phyloP scores from a whole-genome alignment of 208 protist species.

The Leishmania turanica region DNA sequence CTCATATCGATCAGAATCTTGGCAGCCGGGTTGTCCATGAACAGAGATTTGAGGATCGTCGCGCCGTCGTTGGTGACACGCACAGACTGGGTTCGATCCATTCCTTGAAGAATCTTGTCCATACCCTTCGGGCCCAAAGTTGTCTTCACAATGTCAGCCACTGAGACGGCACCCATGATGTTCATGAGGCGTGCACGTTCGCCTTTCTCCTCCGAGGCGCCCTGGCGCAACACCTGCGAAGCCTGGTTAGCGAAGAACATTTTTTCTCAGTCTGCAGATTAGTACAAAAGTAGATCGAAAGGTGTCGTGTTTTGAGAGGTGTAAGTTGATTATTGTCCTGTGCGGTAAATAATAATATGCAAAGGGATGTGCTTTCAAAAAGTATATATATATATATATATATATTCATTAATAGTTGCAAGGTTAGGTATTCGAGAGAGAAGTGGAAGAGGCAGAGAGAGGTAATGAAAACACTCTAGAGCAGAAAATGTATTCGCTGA shows the following conservation, averaged over 20 bases:
- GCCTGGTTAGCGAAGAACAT: constrained; percentile 87
- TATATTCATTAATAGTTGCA: not conserved
- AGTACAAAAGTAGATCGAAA: constrained; percentile 7
- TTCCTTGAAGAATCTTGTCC: constrained; percentile 96
- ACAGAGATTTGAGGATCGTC: constrained; percentile 99
- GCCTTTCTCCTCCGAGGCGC: constrained; percentile 93
- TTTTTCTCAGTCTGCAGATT: constrained; percentile 2
- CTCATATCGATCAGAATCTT: constrained; percentile 99
- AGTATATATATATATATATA: not conserved
- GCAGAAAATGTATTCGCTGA: not conserved
- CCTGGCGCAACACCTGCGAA: constrained; percentile 80
- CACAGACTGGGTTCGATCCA: constrained; percentile 82
- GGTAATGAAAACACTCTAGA: not conserved
- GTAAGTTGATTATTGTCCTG: not conserved
- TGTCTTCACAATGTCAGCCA: constrained; percentile 99
- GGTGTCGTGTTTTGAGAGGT: not conserved
- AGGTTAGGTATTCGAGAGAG: not conserved
- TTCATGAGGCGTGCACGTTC: constrained; percentile 93
- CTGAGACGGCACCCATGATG: constrained; percentile 89
- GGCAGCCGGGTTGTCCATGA: constrained; percentile 99
- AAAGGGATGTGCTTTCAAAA: not conserved
- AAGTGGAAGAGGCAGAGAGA: not conserved
- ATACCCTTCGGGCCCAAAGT: constrained; percentile 99
- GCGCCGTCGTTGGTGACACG: constrained; percentile 99
- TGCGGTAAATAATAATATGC: constrained; percentile 26